A percentile compares a stretch with the other conserved stretches of the same genome.
These are phyloP conservation scores for Firmiana major DNA, from an alignment of 345 rosid genomes.

Conservation along the genomic window DNA sequence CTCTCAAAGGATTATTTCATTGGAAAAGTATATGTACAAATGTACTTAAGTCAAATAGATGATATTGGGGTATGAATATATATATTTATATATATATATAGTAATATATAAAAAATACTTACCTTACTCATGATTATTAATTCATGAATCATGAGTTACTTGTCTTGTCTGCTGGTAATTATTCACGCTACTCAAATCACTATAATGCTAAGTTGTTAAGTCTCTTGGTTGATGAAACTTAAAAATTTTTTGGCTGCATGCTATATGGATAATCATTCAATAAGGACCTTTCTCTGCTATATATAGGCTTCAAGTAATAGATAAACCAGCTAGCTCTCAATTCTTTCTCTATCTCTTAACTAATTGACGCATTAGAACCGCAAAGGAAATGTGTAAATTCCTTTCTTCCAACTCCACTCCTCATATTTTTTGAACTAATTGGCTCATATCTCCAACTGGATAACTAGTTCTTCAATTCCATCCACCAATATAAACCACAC, in stretches of 20 bases:
- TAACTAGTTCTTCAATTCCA: slow-evolving; percentile 30
- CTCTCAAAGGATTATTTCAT: too few species aligned
- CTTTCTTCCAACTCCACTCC: background rate
- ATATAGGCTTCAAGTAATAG: slow-evolving; percentile 12
- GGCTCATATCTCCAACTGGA: slow-evolving; percentile 10
- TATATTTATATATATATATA: too few species aligned
- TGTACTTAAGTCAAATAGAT: too few species aligned
- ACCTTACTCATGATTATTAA: background rate
- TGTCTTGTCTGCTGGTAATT: background rate
- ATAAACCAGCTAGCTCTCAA: slow-evolving; percentile 14
- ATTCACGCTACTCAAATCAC: slow-evolving; percentile 14
- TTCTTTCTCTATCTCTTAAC: slow-evolving; percentile 1
- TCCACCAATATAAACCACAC: slow-evolving; percentile 23
- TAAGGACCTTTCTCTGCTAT: slow-evolving; percentile 14
- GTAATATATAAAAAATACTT: too few species aligned
- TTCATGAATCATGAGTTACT: background rate
- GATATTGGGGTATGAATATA: too few species aligned
- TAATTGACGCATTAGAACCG: background rate
- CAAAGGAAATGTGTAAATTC: slow-evolving; percentile 2
- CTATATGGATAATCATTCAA: slow-evolving; percentile 16
- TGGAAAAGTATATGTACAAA: too few species aligned
- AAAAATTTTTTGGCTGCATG: slow-evolving; percentile 24
- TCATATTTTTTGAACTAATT: slow-evolving; percentile 6
- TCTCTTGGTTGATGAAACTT: slow-evolving; percentile 4
- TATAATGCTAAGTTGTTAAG: background rate